Evolutionary conservation across 129 eudicot species (phyloP).

Genomic region (Mikania micrantha): DNA sequence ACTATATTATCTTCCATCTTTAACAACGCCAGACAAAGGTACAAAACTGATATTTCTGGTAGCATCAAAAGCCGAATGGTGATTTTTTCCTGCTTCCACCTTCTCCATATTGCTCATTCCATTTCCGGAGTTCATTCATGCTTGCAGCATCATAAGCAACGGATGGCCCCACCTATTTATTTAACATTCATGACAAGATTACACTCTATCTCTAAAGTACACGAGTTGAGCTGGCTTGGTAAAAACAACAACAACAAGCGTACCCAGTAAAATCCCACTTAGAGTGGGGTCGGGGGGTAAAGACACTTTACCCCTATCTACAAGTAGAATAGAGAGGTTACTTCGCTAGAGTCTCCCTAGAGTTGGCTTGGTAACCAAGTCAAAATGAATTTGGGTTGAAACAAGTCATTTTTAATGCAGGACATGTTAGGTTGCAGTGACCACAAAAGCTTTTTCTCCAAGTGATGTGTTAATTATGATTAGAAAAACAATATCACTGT

Average conservation of each 20-base stretch:
- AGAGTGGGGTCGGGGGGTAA: no score
- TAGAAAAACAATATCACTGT: neutral
- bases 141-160: conserved; percentile 93
- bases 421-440: neutral
- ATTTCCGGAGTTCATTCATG: conserved; percentile 93
- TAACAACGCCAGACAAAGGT: neutral
- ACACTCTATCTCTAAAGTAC: neutral
- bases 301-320: no score
- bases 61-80: conserved; percentile 72
- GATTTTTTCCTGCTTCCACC: conserved; percentile 93
- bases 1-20: conserved; percentile 16
- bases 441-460: neutral
- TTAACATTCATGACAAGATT: neutral
- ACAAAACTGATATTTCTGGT: conserved; percentile 1
- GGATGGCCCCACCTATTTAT: conserved; percentile 80
- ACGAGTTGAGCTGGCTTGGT: neutral
- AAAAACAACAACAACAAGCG: no score
- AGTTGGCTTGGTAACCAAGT: neutral
- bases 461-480: neutral
- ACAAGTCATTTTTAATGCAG: neutral
- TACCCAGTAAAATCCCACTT: no score
- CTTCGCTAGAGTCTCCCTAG: no score
- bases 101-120: conserved; percentile 98
- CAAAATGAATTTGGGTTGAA: neutral
- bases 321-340: no score